phyloP scores from a whole-genome alignment of 2,329 filamentous ascomycete species.

The Curvularia verruculosa region DNA sequence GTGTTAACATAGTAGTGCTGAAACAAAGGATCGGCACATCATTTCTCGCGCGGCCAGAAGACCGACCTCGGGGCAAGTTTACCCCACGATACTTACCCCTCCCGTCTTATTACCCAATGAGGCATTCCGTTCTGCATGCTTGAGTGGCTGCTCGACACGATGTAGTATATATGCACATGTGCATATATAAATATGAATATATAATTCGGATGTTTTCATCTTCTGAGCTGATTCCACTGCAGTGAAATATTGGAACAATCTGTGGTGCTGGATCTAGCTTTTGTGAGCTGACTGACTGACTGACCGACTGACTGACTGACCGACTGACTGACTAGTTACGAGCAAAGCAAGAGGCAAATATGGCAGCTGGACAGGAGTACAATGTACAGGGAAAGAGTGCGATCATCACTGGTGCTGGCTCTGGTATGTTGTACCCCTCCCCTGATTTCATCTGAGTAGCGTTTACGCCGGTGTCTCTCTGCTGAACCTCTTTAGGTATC shows the following conservation, averaged over 20 bases:
- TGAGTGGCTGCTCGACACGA: not conserved
- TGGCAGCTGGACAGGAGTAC: conserved; percentile 29
- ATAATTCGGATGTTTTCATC: not conserved
- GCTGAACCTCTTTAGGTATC: conserved; percentile 49
- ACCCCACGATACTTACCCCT: conserved; percentile 32
- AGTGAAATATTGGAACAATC: not conserved
- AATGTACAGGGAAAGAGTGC: conserved; percentile 54
- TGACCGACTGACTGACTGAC: too few species aligned
- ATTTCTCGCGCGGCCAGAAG: not conserved
- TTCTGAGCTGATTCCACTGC: not conserved
- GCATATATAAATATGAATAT: too few species aligned
- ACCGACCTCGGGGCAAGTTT: conserved; percentile 13
- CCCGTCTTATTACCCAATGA: conserved; percentile 13
- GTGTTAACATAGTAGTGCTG: not conserved
- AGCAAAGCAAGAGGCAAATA: not conserved
- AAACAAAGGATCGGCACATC: conserved; percentile 9
- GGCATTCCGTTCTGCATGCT: conserved; percentile 18
- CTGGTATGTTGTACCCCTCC: conserved; percentile 26
- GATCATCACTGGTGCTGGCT: conserved; percentile 56
- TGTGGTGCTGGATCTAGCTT: not conserved
- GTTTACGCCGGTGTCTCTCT: not conserved
- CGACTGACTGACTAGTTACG: not conserved
- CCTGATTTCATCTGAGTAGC: not conserved
- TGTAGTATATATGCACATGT: conserved; percentile 3
- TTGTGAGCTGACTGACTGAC: not conserved